These are phyloP conservation scores for Stagonosporopsis chrysanthemi DNA, from an alignment of 2,329 filamentous ascomycete genomes.

Conservation along the genomic window DNA sequence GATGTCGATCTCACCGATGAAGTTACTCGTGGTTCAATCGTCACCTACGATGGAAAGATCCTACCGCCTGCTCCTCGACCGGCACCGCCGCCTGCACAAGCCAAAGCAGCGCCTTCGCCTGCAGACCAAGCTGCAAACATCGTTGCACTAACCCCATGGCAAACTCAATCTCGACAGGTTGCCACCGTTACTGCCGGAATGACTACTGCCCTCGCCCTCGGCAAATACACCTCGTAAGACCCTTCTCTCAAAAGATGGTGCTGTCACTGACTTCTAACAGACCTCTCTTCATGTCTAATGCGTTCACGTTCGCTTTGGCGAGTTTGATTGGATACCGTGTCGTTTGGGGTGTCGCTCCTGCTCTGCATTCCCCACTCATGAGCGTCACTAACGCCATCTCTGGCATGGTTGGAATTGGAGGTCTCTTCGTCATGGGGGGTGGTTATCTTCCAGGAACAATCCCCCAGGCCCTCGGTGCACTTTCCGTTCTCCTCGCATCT, in stretches of 20 bases:
- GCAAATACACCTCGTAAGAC: constrained; percentile 72
- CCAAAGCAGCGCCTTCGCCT: constrained; percentile 49
- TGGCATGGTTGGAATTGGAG: constrained; percentile 86
- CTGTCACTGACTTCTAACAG: constrained; percentile 19
- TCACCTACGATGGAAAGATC: constrained; percentile 78
- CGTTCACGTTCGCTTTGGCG: constrained; percentile 83
- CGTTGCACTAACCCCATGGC: constrained; percentile 79
- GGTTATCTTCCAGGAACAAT: constrained; percentile 69
- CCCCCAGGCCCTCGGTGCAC: constrained; percentile 77
- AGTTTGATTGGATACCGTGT: constrained; percentile 87
- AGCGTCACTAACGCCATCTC: constrained; percentile 93
- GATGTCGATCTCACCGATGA: constrained; percentile 83
- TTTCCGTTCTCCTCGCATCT: constrained; percentile 83
- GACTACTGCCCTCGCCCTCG: constrained; percentile 75
- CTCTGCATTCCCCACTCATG: constrained; percentile 89
- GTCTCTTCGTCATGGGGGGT: constrained; percentile 87
- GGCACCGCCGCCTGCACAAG: constrained; percentile 63
- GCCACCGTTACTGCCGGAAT: constrained; percentile 78
- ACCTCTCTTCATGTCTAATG: constrained; percentile 86
- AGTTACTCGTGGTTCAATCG: constrained; percentile 84
- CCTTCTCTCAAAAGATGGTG: no score
- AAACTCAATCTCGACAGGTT: constrained; percentile 79
- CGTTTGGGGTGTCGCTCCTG: constrained; percentile 85
- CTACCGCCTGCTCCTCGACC: constrained; percentile 78
- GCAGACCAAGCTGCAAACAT: constrained; percentile 59